phyloP scores from a whole-genome alignment of 306 rosid species.

The Ceratonia siliqua region DNA sequence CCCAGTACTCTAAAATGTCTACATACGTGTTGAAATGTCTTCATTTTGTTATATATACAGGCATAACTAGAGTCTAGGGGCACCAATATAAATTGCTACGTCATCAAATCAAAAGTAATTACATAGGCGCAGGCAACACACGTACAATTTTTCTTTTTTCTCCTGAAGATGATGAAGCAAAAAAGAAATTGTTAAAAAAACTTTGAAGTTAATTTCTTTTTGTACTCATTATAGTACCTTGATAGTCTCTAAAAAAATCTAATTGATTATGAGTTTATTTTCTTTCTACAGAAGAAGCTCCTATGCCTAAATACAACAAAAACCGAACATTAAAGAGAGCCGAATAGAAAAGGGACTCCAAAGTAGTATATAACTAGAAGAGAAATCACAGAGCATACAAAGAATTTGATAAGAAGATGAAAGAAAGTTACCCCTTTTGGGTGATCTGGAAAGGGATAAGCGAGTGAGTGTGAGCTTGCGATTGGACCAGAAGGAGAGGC shows the following conservation, averaged over 20 bases:
- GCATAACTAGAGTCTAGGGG: background rate
- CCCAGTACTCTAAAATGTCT: background rate
- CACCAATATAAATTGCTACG: background rate
- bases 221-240: background rate
- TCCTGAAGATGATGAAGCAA: background rate
- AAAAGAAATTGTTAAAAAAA: no score
- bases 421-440: constrained; percentile 11
- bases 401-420: background rate
- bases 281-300: background rate
- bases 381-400: background rate
- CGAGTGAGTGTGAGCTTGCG: background rate
- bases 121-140: background rate
- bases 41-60: background rate
- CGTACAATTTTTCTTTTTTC: background rate
- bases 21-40: background rate
- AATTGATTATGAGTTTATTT: background rate
- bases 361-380: background rate
- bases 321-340: background rate
- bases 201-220: no score
- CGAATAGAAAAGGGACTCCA: background rate
- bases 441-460: background rate
- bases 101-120: background rate
- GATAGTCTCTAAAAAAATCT: background rate
- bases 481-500: constrained; percentile 3
- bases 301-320: background rate